phyloP scores from a whole-genome alignment of 202 grass and related monocot species.

The Musa balbisiana region DNA sequence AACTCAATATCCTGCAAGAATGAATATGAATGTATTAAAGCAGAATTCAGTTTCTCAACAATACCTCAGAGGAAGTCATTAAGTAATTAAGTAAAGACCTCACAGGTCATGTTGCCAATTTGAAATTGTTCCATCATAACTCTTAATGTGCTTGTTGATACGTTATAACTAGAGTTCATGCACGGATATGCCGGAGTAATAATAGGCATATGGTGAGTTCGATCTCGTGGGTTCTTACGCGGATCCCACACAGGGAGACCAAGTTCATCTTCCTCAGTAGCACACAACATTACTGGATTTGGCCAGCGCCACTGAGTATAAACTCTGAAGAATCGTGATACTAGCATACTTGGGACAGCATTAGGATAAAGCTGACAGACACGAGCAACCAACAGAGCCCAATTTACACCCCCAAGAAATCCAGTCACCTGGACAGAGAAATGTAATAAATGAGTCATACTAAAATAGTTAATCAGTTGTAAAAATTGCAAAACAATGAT shows the following conservation, averaged over 20 bases:
- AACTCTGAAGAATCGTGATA: constrained; percentile 83
- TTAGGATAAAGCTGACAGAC: constrained; percentile 94
- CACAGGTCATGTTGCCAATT: constrained; percentile 76
- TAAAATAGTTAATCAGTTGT: too few species aligned
- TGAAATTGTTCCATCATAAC: constrained; percentile 91
- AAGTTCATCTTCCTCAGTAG: constrained; percentile 77
- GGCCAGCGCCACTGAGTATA: constrained; percentile 91
- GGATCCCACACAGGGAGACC: constrained; percentile 93
- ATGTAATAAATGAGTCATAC: neutral
- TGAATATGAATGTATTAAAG: constrained; percentile 1
- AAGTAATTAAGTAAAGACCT: constrained; percentile 35
- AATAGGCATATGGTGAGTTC: constrained; percentile 86
- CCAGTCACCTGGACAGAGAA: constrained; percentile 61
- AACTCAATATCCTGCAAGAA: constrained; percentile 63
- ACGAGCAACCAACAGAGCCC: constrained; percentile 80
- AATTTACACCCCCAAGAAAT: constrained; percentile 95
- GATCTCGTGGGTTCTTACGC: constrained; percentile 81
- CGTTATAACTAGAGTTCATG: constrained; percentile 99
- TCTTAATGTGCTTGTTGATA: constrained; percentile 77
- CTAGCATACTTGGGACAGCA: constrained; percentile 88
- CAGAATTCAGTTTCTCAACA: neutral
- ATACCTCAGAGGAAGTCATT: neutral
- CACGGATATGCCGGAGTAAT: constrained; percentile 97
- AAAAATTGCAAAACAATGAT: neutral
- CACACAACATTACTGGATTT: constrained; percentile 87